These are phyloP conservation scores for Xylariaceae sp. DNA, from an alignment of 2,329 filamentous ascomycete genomes.

Conservation along the genomic window DNA sequence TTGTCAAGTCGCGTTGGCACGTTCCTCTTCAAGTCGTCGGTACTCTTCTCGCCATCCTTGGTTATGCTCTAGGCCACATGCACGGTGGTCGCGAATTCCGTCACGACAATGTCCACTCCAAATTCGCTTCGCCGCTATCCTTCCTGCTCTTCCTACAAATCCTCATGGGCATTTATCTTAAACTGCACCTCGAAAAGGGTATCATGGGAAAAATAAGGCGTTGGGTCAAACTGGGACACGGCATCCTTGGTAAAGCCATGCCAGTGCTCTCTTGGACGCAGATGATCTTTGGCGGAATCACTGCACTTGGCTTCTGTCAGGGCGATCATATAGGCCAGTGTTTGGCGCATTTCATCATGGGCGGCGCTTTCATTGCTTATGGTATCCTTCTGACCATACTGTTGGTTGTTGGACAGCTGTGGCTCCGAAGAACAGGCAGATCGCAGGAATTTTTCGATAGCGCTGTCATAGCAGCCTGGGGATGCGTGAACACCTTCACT, in stretches of 20 bases:
- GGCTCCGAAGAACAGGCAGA: conserved; percentile 75
- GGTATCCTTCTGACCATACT: conserved; percentile 83
- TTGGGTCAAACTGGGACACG: conserved; percentile 68
- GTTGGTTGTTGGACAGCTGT: conserved; percentile 81
- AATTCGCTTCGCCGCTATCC: conserved; percentile 78
- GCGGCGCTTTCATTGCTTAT: conserved; percentile 91
- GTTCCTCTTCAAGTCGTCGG: conserved; percentile 80
- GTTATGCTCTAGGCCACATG: conserved; percentile 86
- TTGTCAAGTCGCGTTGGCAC: conserved; percentile 88
- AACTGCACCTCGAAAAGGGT: conserved; percentile 81
- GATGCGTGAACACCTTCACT: conserved; percentile 96
- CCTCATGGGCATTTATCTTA: conserved; percentile 78
- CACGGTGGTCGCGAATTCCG: conserved; percentile 87
- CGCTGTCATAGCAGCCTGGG: conserved; percentile 86
- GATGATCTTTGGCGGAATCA: conserved; percentile 95
- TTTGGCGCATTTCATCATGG: conserved; percentile 97
- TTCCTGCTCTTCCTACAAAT: conserved; percentile 74
- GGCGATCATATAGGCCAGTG: conserved; percentile 91
- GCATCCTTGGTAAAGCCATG: conserved; percentile 80
- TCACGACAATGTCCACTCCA: conserved; percentile 68
- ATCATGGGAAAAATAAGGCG: conserved; percentile 74
- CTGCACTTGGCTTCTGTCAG: conserved; percentile 85
- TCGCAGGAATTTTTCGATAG: conserved; percentile 98
- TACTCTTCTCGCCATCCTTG: conserved; percentile 70
- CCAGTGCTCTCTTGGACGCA: conserved; percentile 86